Conservation (phyloP, 2,329 filamentous ascomycete genomes). For the Phialophora verrucosa region DNA sequence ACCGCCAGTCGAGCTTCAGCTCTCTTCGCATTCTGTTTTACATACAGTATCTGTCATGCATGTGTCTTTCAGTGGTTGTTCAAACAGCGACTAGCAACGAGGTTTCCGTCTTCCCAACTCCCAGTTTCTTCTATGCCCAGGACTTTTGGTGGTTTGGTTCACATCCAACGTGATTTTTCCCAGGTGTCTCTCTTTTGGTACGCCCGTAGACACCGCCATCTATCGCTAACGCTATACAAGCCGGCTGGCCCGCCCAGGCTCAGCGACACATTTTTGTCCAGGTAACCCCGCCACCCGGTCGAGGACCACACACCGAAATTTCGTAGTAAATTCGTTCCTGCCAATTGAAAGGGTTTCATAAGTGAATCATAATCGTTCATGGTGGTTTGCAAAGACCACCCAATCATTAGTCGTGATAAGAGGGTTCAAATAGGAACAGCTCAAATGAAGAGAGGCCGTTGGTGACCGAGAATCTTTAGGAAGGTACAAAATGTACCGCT, state of each 20-base stretch:
- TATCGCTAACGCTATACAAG: neutral
- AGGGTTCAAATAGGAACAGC: conserved; percentile 4
- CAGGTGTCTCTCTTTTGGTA: neutral
- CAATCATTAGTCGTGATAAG: conserved; percentile 35
- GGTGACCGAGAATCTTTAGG: neutral
- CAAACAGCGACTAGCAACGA: neutral
- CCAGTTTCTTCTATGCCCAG: neutral
- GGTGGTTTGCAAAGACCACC: conserved; percentile 20
- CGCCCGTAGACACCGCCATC: neutral
- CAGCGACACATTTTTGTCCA: neutral
- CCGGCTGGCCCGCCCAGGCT: no score
- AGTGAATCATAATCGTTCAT: conserved; percentile 31
- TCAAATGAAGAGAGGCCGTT: neutral
- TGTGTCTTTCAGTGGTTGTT: neutral
- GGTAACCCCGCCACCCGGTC: neutral
- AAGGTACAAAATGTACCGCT: conserved; percentile 4
- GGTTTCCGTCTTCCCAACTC: neutral
- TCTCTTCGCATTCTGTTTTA: neutral
- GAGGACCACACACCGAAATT: neutral
- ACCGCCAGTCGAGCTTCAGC: neutral
- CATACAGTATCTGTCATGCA: neutral
- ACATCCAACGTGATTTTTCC: neutral
- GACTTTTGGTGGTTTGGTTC: neutral
- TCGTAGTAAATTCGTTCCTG: conserved; percentile 16
- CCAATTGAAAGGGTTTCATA: conserved; percentile 19